A percentile compares a stretch with the other conserved stretches of the same genome.
These are phyloP conservation scores for Phtheirospermum japonicum DNA, from an alignment of 257 asterid species.

Conservation along the genomic window DNA sequence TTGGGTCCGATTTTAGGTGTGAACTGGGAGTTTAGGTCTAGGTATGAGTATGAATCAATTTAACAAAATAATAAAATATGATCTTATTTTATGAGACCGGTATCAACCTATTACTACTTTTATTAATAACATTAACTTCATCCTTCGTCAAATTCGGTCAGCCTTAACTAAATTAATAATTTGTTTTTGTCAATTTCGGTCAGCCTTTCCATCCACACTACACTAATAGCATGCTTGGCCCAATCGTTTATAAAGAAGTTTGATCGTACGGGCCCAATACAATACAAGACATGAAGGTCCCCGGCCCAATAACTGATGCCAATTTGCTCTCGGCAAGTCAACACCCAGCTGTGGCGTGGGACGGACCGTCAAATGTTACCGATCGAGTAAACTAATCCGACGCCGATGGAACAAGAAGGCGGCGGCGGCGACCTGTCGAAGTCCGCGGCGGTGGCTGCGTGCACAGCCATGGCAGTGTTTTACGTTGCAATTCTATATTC, in stretches of 20 bases:
- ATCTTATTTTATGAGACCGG: too few species aligned
- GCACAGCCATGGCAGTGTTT: constrained; percentile 64
- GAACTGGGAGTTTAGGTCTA: too few species aligned
- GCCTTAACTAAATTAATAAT: too few species aligned
- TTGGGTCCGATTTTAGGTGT: too few species aligned
- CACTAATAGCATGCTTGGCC: background rate
- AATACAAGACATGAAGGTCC: too few species aligned
- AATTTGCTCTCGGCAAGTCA: constrained; percentile 26
- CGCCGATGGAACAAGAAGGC: constrained; percentile 42
- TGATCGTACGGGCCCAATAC: background rate
- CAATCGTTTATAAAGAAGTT: background rate
- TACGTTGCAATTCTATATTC: constrained; percentile 82
- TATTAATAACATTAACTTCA: too few species aligned
- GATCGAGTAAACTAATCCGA: constrained; percentile 23
- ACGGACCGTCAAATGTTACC: background rate
- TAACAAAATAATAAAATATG: too few species aligned
- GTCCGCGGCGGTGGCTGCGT: constrained; percentile 50
- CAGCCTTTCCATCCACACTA: too few species aligned
- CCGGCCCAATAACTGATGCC: background rate
- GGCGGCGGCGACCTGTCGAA: constrained; percentile 42
- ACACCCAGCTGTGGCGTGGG: constrained; percentile 18
- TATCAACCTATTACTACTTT: too few species aligned
- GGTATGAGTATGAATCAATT: too few species aligned
- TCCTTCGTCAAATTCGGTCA: too few species aligned
- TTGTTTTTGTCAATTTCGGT: too few species aligned